Base-by-base conservation (phyloP, 495 filamentous ascomycete species). In the Aspergillus carlsbadensis region DNA sequence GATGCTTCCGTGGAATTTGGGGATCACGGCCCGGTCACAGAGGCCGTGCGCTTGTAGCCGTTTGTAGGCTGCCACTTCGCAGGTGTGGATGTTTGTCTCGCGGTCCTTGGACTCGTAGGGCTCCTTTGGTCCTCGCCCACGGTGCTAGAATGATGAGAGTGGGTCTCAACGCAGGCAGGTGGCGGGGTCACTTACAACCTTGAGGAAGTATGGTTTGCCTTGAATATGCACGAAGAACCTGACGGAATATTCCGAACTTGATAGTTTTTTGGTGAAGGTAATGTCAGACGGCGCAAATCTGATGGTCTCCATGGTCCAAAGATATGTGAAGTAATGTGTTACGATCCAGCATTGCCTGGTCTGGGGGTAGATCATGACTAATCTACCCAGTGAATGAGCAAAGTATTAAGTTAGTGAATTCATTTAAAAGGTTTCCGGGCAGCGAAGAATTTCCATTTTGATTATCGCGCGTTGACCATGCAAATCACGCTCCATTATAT, bases 1-100 rank as follows among this genome's bases (percentile, higher is more conserved):
- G 5, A 68, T 56, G 7, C 42, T 31, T 17, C 65, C 60, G 17
- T 61, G 62, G 48, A 65, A 65, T 7, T 60, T 40, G 17, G 65
- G 63, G 6, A 68, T 40, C 24, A 59, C 18, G 21, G 60, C 54
- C 35, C 44, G 18, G 21, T 56, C 45, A 26, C 63, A 68, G 13
- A 65, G 40, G 17, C 65, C 60, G 6, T 58, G 39, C 29, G 24
- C 40, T 48, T 68, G 60, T 10, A 68, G 48, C 35, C 54, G 51
- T 6, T 18, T 8, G 53, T 61, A 68, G 3, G 63, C 63, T 10
- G 50, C 56, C 5, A 20, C 31, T 56, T 67, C 65, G 20, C 20
- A 52, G 20, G 40, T 44, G 33, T 57, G 58, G 21, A 52, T 34
- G 44, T 67, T 43, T 5, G 56, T 15, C 56, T 65, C 59, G n/a